phyloP scores from a whole-genome alignment of 148 eudicot genomes.

The Polygonum maritimum region DNA sequence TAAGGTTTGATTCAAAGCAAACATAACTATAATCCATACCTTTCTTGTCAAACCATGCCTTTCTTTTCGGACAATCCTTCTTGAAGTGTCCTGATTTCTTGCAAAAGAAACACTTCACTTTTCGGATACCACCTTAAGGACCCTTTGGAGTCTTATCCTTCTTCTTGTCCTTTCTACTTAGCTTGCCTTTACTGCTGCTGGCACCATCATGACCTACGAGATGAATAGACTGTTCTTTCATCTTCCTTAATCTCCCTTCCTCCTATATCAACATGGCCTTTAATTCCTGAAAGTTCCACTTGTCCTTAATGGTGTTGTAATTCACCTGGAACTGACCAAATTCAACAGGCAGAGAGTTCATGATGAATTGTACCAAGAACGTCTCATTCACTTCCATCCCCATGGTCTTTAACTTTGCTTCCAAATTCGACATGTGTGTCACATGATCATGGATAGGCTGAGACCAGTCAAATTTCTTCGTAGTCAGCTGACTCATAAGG shows the following conservation, averaged over 20 bases:
- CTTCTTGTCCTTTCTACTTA: not conserved
- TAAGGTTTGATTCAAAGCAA: no score
- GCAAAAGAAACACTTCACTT: no score
- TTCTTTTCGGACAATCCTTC: no score
- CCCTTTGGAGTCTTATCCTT: no score
- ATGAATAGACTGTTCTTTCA: not conserved
- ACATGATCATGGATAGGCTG: slow-evolving; percentile 15
- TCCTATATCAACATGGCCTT: slow-evolving; percentile 14
- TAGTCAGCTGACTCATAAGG: slow-evolving; percentile 5
- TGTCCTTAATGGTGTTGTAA: slow-evolving; percentile 19
- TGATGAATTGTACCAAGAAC: slow-evolving; percentile 15
- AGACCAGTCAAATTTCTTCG: not conserved
- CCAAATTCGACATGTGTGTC: slow-evolving; percentile 15
- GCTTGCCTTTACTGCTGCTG: not conserved
- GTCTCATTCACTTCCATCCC: slow-evolving; percentile 13
- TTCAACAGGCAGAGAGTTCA: slow-evolving; percentile 10
- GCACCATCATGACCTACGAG: not conserved
- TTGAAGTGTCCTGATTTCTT: no score
- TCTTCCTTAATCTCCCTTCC: slow-evolving; percentile 15
- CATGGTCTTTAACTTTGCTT: slow-evolving; percentile 12
- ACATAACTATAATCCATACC: no score
- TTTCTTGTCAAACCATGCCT: no score
- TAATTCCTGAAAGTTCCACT: slow-evolving; percentile 16
- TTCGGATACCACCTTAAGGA: no score
- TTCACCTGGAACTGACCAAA: slow-evolving; percentile 15